These are phyloP conservation scores for Phytopythium kandeliae DNA, from an alignment of 352 stramenopile species.

Conservation along the genomic window DNA sequence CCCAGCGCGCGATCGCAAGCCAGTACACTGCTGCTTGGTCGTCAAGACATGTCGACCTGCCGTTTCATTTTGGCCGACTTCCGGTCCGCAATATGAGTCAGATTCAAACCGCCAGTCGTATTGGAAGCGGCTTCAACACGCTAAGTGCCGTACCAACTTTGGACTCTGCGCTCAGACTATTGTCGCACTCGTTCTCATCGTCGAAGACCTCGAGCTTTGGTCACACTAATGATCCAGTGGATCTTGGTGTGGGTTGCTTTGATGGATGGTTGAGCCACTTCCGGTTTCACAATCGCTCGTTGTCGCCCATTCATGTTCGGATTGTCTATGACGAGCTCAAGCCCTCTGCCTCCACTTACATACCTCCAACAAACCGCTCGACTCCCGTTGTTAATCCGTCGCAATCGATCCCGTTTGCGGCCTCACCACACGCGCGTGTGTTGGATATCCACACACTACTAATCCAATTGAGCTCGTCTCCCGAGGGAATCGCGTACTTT, in stretches of 20 bases:
- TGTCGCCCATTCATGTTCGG: conserved; percentile 90
- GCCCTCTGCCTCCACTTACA: not conserved
- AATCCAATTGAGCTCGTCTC: conserved; percentile 37
- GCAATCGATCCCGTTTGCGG: too few species aligned
- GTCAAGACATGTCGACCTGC: conserved; percentile 28
- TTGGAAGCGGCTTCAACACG: not conserved
- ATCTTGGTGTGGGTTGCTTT: conserved; percentile 39
- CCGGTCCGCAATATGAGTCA: not conserved
- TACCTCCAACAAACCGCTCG: not conserved
- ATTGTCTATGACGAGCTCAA: conserved; percentile 87
- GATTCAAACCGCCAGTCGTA: not conserved
- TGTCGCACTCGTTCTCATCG: conserved; percentile 16
- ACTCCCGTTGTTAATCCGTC: too few species aligned
- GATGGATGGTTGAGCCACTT: conserved; percentile 83
- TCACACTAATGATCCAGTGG: not conserved
- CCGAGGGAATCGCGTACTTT: conserved; percentile 43
- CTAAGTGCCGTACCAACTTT: not conserved
- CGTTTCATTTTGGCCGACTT: conserved; percentile 50
- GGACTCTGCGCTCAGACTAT: conserved; percentile 11
- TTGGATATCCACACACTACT: conserved; percentile 39
- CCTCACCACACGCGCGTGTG: not conserved
- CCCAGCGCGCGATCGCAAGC: conserved; percentile 54
- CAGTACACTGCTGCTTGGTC: conserved; percentile 22
- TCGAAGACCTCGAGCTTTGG: conserved; percentile 9
- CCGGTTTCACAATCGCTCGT: conserved; percentile 84